Evolutionary conservation across 202 grass and related monocot species (phyloP), one percentile per base, ranked within the genome.

Genomic region (Dendrocalamus latiflorus): DNA sequence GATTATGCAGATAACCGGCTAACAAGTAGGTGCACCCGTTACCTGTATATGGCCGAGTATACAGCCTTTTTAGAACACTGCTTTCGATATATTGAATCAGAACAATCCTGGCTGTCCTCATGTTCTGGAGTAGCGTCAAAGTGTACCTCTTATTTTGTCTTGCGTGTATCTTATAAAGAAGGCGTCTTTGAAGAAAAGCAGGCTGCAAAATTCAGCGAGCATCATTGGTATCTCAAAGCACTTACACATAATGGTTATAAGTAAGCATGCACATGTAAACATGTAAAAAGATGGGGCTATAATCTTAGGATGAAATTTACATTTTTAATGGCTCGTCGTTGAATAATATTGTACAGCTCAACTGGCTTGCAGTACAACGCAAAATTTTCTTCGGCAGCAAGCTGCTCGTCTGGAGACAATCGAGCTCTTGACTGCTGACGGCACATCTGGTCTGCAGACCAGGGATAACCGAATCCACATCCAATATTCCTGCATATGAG

Each of bases 311-410:
- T 15, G 2, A 14, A 59, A 65, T 38, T 90, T 91, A 98, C 96
- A 85, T 92, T 98, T 93, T 65, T 89, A 64, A 86, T 68, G 4
- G 96, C 58, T 20, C 93, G 69, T 22, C 96, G 91, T 18, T 93
- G 93, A 87, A 98, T 88, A 39, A 95, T 95, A 91, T 98, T 98
- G 77, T 98, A 98, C 61, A 98, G 50, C 67, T 98, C 96, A 51
- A 98, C 87, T 2, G 96, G 96, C 81, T 98, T 98, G 83, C 96
- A 98, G 70, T 98, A 98, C 84, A 90, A 76, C 2, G 89, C 89
- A 74, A 98, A 93, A 77, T 89, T 95, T 91, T 93, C 91, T 89
- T 98, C 93, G 6, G 91, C 96, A 41, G 89, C 91, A 66, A 91
- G 85, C 82, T 93, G 86, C 70, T 98, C 96, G 17, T 95, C 91